A percentile compares a stretch with the other conserved stretches of the same genome.
phyloP scores from a whole-genome alignment of 31 red algal species.

The Porphyra umbilicalis region DNA sequence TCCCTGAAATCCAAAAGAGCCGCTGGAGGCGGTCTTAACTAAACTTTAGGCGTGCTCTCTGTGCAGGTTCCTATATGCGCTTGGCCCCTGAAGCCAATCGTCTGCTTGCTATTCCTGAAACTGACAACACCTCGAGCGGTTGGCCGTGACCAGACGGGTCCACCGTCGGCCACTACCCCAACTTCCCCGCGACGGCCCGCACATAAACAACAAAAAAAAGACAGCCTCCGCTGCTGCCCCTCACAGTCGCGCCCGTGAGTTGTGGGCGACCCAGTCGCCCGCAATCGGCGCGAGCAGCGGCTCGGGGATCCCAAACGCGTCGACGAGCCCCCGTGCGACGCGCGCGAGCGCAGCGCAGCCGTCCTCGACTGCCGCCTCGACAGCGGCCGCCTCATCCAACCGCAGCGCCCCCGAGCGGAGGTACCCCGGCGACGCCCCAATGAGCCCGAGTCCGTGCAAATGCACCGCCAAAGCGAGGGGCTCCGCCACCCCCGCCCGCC shows the following conservation, averaged over 20 bases:
- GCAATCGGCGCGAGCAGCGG: constrained; percentile 53
- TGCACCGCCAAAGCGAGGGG: constrained; percentile 12
- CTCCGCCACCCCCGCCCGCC: constrained; percentile 28
- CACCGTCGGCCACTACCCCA: no score
- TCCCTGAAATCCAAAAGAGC: no score
- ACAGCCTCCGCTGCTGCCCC: background rate
- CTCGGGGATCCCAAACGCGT: constrained; percentile 38
- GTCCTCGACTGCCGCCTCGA: constrained; percentile 1
- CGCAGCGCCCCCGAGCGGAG: constrained; percentile 1
- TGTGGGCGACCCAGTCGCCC: constrained; percentile 42
- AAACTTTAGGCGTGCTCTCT: no score
- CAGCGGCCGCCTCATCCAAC: constrained; percentile 1
- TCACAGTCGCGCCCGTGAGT: constrained; percentile 29
- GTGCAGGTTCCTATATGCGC: no score
- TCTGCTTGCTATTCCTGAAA: no score
- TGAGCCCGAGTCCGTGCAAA: background rate
- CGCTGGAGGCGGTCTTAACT: no score
- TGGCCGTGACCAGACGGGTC: no score
- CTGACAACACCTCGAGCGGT: no score
- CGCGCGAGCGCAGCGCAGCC: constrained; percentile 15
- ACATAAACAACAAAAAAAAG: no score
- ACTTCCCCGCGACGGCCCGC: no score
- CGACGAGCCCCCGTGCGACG: constrained; percentile 22
- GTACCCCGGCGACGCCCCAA: background rate
- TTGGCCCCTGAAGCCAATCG: no score